A percentile compares a stretch with the other conserved stretches of the same genome.
phyloP scores from a whole-genome alignment of 2,329 filamentous ascomycete species.

The Xylariaceae sp. region DNA sequence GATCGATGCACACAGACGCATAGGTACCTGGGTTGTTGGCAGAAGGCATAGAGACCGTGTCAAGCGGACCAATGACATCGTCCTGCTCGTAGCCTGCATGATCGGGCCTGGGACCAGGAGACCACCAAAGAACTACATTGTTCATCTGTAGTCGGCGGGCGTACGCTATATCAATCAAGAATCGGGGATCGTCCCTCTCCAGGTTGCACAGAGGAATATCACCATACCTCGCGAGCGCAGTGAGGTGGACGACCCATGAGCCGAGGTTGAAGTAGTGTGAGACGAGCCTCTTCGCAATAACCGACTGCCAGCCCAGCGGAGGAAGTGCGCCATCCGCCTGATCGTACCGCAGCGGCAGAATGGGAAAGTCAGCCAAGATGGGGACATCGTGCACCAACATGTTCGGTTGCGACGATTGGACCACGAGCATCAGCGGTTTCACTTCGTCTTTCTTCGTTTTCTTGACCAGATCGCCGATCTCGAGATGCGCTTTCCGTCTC shows the following conservation, averaged over 20 bases:
- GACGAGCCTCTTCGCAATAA: slow-evolving; percentile 80
- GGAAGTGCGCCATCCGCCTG: slow-evolving; percentile 81
- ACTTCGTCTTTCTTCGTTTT: slow-evolving; percentile 84
- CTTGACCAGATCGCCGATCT: slow-evolving; percentile 83
- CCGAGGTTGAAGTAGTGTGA: slow-evolving; percentile 90
- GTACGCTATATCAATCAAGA: slow-evolving; percentile 94
- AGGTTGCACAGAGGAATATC: slow-evolving; percentile 94
- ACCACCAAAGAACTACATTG: slow-evolving; percentile 97
- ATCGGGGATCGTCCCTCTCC: slow-evolving; percentile 88
- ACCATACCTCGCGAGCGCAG: slow-evolving; percentile 83
- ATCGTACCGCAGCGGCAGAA: slow-evolving; percentile 77
- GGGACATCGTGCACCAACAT: slow-evolving; percentile 82
- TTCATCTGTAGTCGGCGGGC: slow-evolving; percentile 85
- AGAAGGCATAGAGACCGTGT: slow-evolving; percentile 85
- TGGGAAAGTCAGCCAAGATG: slow-evolving; percentile 76
- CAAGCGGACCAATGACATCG: slow-evolving; percentile 76
- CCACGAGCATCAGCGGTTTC: slow-evolving; percentile 75
- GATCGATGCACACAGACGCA: slow-evolving; percentile 91
- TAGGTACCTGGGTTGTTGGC: slow-evolving; percentile 93
- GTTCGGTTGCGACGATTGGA: slow-evolving; percentile 83
- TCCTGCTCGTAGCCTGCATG: slow-evolving; percentile 96
- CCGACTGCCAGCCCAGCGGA: slow-evolving; percentile 88
- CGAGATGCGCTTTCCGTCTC: slow-evolving; percentile 80
- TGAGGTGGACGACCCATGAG: slow-evolving; percentile 84
- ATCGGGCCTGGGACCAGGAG: slow-evolving; percentile 77